Percentiles rank a stretch among this genome's conserved stretches.
Evolutionary conservation across 768 basidiomycete genomes (phyloP).

Genomic region (Dendrothele bispora): DNA sequence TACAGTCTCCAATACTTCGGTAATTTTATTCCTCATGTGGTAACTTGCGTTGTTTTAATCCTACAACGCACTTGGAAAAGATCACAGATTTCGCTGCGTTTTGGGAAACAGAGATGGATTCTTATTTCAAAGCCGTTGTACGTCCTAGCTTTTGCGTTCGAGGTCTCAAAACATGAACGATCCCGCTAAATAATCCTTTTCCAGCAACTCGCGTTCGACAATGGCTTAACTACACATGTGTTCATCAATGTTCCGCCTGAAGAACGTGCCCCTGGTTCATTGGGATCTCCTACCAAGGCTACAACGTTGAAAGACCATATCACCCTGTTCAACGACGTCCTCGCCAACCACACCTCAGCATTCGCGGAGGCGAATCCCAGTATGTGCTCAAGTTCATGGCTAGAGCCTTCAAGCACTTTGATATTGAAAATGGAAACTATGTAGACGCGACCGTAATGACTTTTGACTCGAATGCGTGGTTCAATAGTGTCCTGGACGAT

Average conservation of each 20-base stretch:
- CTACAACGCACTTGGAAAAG: slow-evolving; percentile 20
- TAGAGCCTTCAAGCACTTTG: neutral
- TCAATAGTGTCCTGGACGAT: slow-evolving; percentile 44
- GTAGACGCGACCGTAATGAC: slow-evolving; percentile 39
- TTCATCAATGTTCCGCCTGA: slow-evolving; percentile 60
- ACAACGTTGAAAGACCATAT: slow-evolving; percentile 39
- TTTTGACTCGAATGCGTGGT: slow-evolving; percentile 54
- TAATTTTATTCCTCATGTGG: slow-evolving; percentile 10
- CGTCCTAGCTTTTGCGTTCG: slow-evolving; percentile 13
- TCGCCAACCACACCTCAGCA: slow-evolving; percentile 30
- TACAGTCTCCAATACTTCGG: slow-evolving; percentile 38
- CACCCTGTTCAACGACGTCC: slow-evolving; percentile 39
- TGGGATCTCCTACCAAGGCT: slow-evolving; percentile 34
- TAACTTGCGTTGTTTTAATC: too few relatives aligned
- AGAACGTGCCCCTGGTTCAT: slow-evolving; percentile 42
- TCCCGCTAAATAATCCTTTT: slow-evolving; percentile 1
- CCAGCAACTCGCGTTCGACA: slow-evolving; percentile 39
- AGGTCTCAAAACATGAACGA: too few relatives aligned
- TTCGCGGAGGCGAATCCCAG: slow-evolving; percentile 40
- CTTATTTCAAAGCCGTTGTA: slow-evolving; percentile 52
- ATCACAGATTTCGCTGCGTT: slow-evolving; percentile 49
- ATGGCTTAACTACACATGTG: slow-evolving; percentile 45
- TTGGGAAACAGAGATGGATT: slow-evolving; percentile 48
- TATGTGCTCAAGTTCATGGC: slow-evolving; percentile 4
- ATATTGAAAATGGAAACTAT: slow-evolving; percentile 1